phyloP scores from a whole-genome alignment of 768 basidiomycete species.

The Psilocybe cyanescens region DNA sequence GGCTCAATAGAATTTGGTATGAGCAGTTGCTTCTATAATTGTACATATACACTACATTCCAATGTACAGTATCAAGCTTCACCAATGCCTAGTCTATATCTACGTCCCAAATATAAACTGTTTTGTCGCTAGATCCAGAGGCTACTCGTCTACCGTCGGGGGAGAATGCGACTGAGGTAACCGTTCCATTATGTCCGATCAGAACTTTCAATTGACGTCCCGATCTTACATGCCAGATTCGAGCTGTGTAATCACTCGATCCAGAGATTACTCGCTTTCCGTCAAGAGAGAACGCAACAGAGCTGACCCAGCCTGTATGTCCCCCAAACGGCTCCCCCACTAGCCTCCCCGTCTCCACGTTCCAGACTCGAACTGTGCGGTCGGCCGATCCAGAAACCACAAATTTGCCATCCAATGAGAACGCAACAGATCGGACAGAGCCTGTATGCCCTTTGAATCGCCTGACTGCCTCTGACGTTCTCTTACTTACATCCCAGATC shows the following conservation, averaged over 20 bases:
- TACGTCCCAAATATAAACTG: constrained; percentile 1
- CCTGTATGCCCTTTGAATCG: too few relatives aligned
- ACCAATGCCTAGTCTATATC: too few relatives aligned
- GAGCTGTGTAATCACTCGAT: neutral
- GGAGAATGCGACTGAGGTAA: constrained; percentile 6
- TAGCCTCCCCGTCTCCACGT: too few relatives aligned
- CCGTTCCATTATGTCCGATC: neutral
- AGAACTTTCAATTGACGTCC: neutral
- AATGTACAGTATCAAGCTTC: too few relatives aligned
- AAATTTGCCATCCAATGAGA: too few relatives aligned
- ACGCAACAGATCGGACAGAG: too few relatives aligned
- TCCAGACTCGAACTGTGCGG: too few relatives aligned
- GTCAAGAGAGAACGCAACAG: constrained; percentile 6
- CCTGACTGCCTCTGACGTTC: neutral
- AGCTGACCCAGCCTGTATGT: neutral
- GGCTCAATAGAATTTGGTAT: too few relatives aligned
- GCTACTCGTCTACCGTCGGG: constrained; percentile 2
- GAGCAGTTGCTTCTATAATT: too few relatives aligned
- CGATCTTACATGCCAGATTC: constrained; percentile 2
- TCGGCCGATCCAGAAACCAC: too few relatives aligned
- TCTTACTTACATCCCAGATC: neutral
- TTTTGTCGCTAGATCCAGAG: constrained; percentile 2
- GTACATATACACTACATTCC: too few relatives aligned
- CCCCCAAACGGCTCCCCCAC: neutral
- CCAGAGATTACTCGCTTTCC: neutral